phyloP scores from a whole-genome alignment of 1,139 yeast species.

The Debaryomycetaceae sp. region DNA sequence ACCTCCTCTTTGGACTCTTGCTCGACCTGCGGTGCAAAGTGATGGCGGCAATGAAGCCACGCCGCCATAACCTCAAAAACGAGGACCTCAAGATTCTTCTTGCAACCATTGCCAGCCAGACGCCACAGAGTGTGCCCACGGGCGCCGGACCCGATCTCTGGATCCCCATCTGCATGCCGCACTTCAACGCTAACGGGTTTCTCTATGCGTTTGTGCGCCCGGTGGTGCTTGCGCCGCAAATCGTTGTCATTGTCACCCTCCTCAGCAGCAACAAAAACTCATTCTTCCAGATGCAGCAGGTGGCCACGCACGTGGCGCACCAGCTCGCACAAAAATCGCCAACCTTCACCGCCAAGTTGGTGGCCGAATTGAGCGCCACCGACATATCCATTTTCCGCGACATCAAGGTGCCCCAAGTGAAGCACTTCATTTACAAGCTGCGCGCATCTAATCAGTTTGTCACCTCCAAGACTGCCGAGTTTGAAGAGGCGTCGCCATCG shows the following conservation, averaged over 20 bases:
- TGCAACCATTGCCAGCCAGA: slow-evolving; percentile 22
- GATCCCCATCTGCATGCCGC: slow-evolving; percentile 91
- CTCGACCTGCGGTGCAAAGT: slow-evolving; percentile 21
- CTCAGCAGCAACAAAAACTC: slow-evolving; percentile 81
- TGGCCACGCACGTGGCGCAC: slow-evolving; percentile 50
- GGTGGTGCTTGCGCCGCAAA: slow-evolving; percentile 29
- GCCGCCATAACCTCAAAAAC: slow-evolving; percentile 27
- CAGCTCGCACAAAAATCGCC: slow-evolving; percentile 34
- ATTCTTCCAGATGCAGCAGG: slow-evolving; percentile 67
- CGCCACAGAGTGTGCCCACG: slow-evolving; percentile 17
- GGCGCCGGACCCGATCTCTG: slow-evolving; percentile 56
- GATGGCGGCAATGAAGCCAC: slow-evolving; percentile 31
- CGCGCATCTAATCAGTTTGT: slow-evolving; percentile 43
- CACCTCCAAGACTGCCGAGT: slow-evolving; percentile 24
- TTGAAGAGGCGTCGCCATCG: slow-evolving; percentile 11
- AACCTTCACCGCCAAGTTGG: slow-evolving; percentile 16
- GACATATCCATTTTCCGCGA: slow-evolving; percentile 30
- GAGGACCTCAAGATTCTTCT: slow-evolving; percentile 30
- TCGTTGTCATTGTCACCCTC: slow-evolving; percentile 53
- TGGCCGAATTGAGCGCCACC: slow-evolving; percentile 6
- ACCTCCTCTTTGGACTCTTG: slow-evolving; percentile 30
- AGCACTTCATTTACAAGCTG: slow-evolving; percentile 79
- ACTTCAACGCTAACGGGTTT: slow-evolving; percentile 85
- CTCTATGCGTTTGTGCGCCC: slow-evolving; percentile 74
- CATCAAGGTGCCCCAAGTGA: slow-evolving; percentile 56